These are phyloP conservation scores for Diutina rugosa DNA, from an alignment of 1,139 yeast genomes.

Conservation along the genomic window DNA sequence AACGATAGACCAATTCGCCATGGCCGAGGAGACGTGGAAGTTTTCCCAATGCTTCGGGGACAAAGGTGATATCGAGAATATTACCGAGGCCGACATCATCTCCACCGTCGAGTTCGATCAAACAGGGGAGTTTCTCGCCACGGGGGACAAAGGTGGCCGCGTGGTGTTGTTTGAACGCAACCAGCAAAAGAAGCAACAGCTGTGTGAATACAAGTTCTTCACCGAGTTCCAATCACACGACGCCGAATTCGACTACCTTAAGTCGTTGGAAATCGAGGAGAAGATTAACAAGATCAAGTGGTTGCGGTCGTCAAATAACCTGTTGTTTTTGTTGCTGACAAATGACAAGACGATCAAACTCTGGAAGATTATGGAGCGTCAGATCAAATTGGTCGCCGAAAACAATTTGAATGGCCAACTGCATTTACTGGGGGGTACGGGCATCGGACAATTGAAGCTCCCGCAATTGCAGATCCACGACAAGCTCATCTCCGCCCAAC, in stretches of 20 bases:
- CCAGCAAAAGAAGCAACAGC: conserved; percentile 42
- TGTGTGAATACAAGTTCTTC: conserved; percentile 86
- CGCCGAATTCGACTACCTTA: conserved; percentile 94
- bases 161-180: conserved; percentile 92
- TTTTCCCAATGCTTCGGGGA: conserved; percentile 95
- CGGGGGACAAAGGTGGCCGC: conserved; percentile 98
- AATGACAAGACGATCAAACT: conserved; percentile 95
- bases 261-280: conserved; percentile 93
- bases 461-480: conserved; percentile 90
- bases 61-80: conserved; percentile 90
- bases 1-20: not conserved
- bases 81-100: conserved; percentile 95
- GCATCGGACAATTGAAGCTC: conserved; percentile 38
- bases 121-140: conserved; percentile 89
- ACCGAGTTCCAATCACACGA: conserved; percentile 98
- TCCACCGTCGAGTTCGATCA: conserved; percentile 95
- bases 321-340: conserved; percentile 80
- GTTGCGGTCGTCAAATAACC: conserved; percentile 80
- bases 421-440: conserved; percentile 7
- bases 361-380: conserved; percentile 92
- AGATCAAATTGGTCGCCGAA: conserved; percentile 83
- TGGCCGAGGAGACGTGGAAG: conserved; percentile 37
- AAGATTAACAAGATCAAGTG: conserved; percentile 96
- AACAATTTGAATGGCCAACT: conserved; percentile 42
- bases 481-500: conserved; percentile 89